A percentile compares a stretch with the other conserved stretches of the same genome.
These are phyloP conservation scores for Aspergillus hiratsukae DNA, from an alignment of 2,329 filamentous ascomycete species.

Conservation along the genomic window DNA sequence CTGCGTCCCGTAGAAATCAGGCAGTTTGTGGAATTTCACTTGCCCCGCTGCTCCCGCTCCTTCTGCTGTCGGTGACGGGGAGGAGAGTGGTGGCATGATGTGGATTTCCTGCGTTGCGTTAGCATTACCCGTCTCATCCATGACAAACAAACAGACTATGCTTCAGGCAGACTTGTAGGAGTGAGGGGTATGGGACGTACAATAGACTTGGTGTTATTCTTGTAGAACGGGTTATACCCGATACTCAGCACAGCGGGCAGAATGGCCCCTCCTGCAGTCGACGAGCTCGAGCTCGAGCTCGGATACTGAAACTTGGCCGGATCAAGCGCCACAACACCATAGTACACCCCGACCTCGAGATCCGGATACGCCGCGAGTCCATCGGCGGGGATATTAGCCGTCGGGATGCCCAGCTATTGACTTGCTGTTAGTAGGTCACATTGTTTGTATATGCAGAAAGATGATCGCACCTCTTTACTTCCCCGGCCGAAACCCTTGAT, in stretches of 20 bases:
- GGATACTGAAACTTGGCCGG: slow-evolving; percentile 31
- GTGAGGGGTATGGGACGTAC: slow-evolving; percentile 31
- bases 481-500: slow-evolving; percentile 92
- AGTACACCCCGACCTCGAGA: slow-evolving; percentile 81
- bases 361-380: slow-evolving; percentile 60
- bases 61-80: slow-evolving; percentile 31
- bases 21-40: slow-evolving; percentile 37
- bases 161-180: too few relatives aligned
- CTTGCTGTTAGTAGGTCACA: background rate
- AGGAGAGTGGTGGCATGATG: slow-evolving; percentile 69
- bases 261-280: slow-evolving; percentile 37
- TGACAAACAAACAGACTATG: too few relatives aligned
- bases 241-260: slow-evolving; percentile 91
- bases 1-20: slow-evolving; percentile 79
- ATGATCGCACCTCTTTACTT: slow-evolving; percentile 68
- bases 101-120: slow-evolving; percentile 64
- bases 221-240: slow-evolving; percentile 97
- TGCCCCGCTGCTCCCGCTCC: slow-evolving; percentile 7
- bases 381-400: slow-evolving; percentile 74
- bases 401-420: slow-evolving; percentile 84
- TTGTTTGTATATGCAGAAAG: too few relatives aligned
- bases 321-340: slow-evolving; percentile 77
- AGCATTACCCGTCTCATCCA: background rate
- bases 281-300: background rate
- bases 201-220: slow-evolving; percentile 79